phyloP scores from a whole-genome alignment of 2,329 filamentous ascomycete genomes.

The Aspergillus transmontanensis region DNA sequence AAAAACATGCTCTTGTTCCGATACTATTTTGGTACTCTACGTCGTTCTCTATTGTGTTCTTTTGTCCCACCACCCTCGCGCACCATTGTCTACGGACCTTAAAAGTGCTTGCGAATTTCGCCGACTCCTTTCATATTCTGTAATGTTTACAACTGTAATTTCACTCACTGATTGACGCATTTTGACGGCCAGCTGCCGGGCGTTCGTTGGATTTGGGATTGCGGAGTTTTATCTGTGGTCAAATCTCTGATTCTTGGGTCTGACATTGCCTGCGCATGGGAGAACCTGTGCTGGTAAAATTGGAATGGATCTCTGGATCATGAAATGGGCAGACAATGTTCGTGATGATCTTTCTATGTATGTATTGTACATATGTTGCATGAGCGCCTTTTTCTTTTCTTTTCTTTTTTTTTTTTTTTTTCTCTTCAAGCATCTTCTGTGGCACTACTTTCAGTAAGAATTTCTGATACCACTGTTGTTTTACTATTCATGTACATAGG shows the following conservation, averaged over 20 bases:
- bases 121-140: background rate
- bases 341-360: conserved; percentile 1
- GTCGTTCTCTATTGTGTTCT: background rate
- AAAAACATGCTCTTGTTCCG: conserved; percentile 8
- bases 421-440: background rate
- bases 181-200: background rate
- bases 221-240: conserved; percentile 4
- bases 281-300: background rate
- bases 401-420: conserved; percentile 1
- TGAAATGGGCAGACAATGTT: background rate
- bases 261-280: background rate
- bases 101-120: background rate
- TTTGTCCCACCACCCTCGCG: background rate
- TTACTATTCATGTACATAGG: conserved; percentile 7
- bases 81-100: no score
- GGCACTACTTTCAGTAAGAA: background rate
- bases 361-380: conserved; percentile 12
- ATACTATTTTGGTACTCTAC: background rate
- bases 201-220: background rate
- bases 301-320: background rate
- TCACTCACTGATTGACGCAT: background rate
- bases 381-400: conserved; percentile 1
- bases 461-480: conserved; percentile 3
- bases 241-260: background rate
- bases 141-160: conserved; percentile 6